Percentiles rank a stretch among this genome's conserved stretches.
These are phyloP conservation scores for Colletotrichum spaethianum DNA, from an alignment of 2,329 filamentous ascomycete genomes.

Conservation along the genomic window DNA sequence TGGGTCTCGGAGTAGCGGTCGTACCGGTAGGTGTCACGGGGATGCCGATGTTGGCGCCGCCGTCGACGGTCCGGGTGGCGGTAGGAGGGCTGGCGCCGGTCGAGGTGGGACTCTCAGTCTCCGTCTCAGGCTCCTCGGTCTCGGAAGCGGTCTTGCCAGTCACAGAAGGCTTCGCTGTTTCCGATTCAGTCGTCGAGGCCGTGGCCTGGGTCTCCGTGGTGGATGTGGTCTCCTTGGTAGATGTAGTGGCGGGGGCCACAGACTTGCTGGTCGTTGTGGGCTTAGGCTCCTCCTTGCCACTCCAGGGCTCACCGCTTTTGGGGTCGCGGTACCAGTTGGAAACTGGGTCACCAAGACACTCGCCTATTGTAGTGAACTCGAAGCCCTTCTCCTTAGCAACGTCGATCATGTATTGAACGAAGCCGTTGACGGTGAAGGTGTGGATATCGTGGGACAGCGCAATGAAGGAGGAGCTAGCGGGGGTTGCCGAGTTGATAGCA, in stretches of 20 bases:
- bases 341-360: conserved; percentile 60
- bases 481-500: conserved; percentile 44
- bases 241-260: conserved; percentile 1
- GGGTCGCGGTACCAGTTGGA: conserved; percentile 63
- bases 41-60: conserved; percentile 28
- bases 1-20: conserved; percentile 1
- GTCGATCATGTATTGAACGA: conserved; percentile 62
- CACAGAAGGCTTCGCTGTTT: not conserved
- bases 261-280: conserved; percentile 20
- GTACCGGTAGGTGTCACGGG: conserved; percentile 14
- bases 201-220: not conserved
- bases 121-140: not conserved
- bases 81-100: conserved; percentile 18
- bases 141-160: conserved; percentile 7
- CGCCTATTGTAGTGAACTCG: conserved; percentile 61
- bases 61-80: conserved; percentile 25
- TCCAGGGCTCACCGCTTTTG: conserved; percentile 43
- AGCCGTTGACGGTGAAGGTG: conserved; percentile 58
- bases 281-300: conserved; percentile 32
- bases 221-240: not conserved
- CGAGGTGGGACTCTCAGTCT: conserved; percentile 10
- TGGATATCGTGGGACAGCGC: conserved; percentile 61
- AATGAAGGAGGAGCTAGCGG: conserved; percentile 46
- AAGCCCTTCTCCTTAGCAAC: conserved; percentile 55
- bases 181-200: not conserved